phyloP scores from a whole-genome alignment of 2,329 filamentous ascomycete species.

The Penicillium olsonii region DNA sequence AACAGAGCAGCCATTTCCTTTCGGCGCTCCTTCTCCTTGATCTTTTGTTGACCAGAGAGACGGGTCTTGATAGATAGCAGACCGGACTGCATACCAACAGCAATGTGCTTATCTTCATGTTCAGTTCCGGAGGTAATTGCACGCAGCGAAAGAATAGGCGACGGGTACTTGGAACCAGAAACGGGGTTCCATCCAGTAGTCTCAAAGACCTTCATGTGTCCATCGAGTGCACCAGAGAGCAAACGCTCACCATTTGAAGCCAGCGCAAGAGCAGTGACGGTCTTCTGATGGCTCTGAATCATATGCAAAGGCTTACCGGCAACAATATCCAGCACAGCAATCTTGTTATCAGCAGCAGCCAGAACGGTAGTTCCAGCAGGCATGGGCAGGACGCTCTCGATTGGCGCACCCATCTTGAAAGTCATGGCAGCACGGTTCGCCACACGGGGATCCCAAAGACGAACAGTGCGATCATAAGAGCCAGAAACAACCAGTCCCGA shows the following conservation, averaged over 20 bases:
- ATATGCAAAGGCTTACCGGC: slow-evolving; percentile 84
- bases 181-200: slow-evolving; percentile 94
- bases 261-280: slow-evolving; percentile 81
- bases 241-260: slow-evolving; percentile 79
- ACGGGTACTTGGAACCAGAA: slow-evolving; percentile 89
- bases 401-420: slow-evolving; percentile 87
- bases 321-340: slow-evolving; percentile 89
- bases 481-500: slow-evolving; percentile 79
- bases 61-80: slow-evolving; percentile 88
- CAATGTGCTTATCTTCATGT: slow-evolving; percentile 85
- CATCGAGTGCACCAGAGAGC: slow-evolving; percentile 86
- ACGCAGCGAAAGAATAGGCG: slow-evolving; percentile 80
- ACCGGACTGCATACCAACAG: slow-evolving; percentile 91
- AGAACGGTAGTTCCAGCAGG: slow-evolving; percentile 83
- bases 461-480: slow-evolving; percentile 91
- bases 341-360: slow-evolving; percentile 79
- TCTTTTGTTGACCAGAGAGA: slow-evolving; percentile 79
- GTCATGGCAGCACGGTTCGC: slow-evolving; percentile 75
- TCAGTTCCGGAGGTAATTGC: slow-evolving; percentile 70
- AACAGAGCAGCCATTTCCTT: slow-evolving; percentile 83
- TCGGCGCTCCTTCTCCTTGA: slow-evolving; percentile 71
- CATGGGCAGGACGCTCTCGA: slow-evolving; percentile 86
- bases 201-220: slow-evolving; percentile 96
- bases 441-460: slow-evolving; percentile 86
- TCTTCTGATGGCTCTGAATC: slow-evolving; percentile 95